Conservation (phyloP, 225 moss, liverwort and hornwort species). For the Thuidium tamariscinum region DNA sequence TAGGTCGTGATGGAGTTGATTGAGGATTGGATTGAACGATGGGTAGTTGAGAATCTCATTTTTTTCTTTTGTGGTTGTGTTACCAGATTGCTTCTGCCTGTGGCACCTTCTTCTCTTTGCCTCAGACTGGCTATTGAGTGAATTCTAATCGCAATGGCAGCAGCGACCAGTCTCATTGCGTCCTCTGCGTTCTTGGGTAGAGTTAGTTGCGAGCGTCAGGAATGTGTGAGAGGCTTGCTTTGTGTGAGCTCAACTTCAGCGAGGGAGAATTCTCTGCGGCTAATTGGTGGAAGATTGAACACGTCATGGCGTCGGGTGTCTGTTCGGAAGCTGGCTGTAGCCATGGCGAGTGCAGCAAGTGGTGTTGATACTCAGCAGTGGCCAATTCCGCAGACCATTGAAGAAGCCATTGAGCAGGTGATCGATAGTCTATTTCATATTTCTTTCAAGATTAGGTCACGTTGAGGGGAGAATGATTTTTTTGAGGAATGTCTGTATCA, state of each 20-base stretch:
- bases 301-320: neutral
- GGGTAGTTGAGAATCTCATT: neutral
- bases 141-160: slow-evolving; percentile 11
- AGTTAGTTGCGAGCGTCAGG: neutral
- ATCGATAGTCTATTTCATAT: neutral
- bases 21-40: neutral
- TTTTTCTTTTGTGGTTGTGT: neutral
- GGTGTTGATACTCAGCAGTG: slow-evolving; percentile 14
- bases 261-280: neutral
- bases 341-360: slow-evolving; percentile 16
- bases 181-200: neutral
- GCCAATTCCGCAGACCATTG: slow-evolving; percentile 35
- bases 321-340: neutral
- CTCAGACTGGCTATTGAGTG: neutral
- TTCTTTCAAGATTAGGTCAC: neutral
- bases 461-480: neutral
- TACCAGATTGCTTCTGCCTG: neutral
- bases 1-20: neutral
- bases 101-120: neutral
- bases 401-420: slow-evolving; percentile 51
- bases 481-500: neutral
- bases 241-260: neutral
- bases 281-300: neutral
- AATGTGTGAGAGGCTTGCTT: neutral
- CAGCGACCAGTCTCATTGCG: slow-evolving; percentile 1